A percentile compares a stretch with the other conserved stretches of the same genome.
Evolutionary conservation across 257 asterid species (phyloP).

Genomic region (Leptodermis oblonga): DNA sequence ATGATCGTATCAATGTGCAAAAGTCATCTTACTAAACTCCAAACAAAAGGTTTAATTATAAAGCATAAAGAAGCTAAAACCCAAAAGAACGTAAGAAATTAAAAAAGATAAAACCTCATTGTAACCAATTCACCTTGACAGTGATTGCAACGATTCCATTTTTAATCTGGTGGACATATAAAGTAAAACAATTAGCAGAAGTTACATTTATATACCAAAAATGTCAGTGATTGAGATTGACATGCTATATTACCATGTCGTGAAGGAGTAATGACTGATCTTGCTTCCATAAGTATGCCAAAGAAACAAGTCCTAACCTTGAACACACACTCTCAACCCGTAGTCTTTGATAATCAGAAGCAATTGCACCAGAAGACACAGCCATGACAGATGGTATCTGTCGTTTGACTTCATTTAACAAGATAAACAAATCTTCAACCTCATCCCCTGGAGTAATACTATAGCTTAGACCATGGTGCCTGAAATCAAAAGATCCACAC

Average conservation of each 20-base stretch:
- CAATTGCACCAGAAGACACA: constrained; percentile 96
- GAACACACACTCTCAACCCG: constrained; percentile 95
- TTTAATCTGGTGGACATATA: constrained; percentile 47
- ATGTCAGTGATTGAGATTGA: constrained; percentile 2
- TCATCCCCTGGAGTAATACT: constrained; percentile 90
- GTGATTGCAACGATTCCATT: constrained; percentile 72
- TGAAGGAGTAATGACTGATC: constrained; percentile 80
- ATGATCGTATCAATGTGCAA: not conserved
- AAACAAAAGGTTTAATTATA: not conserved
- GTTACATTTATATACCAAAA: constrained; percentile 4
- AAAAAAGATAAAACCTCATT: not conserved
- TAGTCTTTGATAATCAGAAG: constrained; percentile 93
- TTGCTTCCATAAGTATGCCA: constrained; percentile 94
- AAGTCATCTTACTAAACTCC: not conserved
- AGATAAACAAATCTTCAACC: constrained; percentile 91
- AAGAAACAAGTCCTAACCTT: constrained; percentile 87
- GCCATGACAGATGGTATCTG: constrained; percentile 78
- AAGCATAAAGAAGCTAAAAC: not conserved
- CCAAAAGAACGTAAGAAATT: not conserved
- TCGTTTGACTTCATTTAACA: constrained; percentile 76
- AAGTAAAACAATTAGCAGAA: constrained; percentile 18
- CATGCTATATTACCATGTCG: constrained; percentile 59
- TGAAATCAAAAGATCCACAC: constrained; percentile 25
- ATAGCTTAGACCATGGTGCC: constrained; percentile 81
- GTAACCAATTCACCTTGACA: constrained; percentile 59